Percentiles rank a stretch among this genome's conserved stretches.
These are phyloP conservation scores for Annulohypoxylon nitens DNA, from an alignment of 495 filamentous ascomycete genomes.

Conservation along the genomic window DNA sequence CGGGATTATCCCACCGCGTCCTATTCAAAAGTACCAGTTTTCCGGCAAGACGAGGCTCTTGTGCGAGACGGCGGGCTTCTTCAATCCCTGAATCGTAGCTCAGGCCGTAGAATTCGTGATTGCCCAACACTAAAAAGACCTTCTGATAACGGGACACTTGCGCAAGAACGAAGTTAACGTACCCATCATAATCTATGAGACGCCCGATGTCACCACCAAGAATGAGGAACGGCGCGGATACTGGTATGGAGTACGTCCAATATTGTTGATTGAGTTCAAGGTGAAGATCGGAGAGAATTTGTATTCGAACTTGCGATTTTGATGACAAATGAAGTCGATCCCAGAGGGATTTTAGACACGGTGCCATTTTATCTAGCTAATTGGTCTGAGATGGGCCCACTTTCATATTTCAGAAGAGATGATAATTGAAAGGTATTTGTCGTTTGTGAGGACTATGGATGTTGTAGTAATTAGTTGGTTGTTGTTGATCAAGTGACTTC, in stretches of 20 bases:
- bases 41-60: conserved; percentile 59
- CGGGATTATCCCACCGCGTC: conserved; percentile 56
- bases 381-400: neutral
- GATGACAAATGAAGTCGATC: neutral
- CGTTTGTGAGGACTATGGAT: too few species aligned
- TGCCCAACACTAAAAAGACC: conserved; percentile 69
- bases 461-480: too few species aligned
- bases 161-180: conserved; percentile 63
- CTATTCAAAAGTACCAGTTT: conserved; percentile 63
- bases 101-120: conserved; percentile 70
- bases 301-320: conserved; percentile 71
- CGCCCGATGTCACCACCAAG: conserved; percentile 71
- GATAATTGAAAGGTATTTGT: too few species aligned
- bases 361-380: neutral
- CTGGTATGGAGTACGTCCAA: conserved; percentile 60
- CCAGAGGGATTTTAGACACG: neutral
- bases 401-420: too few species aligned
- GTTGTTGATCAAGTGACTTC: too few species aligned
- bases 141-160: conserved; percentile 60
- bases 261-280: conserved; percentile 69
- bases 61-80: conserved; percentile 58
- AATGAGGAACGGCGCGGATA: conserved; percentile 63
- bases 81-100: conserved; percentile 55
- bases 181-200: conserved; percentile 65
- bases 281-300: conserved; percentile 77